Evolutionary conservation across 805 yeast species (phyloP), one percentile per base, ranked within the genome.

Genomic region (Sungouiozyma ichnusensis): DNA sequence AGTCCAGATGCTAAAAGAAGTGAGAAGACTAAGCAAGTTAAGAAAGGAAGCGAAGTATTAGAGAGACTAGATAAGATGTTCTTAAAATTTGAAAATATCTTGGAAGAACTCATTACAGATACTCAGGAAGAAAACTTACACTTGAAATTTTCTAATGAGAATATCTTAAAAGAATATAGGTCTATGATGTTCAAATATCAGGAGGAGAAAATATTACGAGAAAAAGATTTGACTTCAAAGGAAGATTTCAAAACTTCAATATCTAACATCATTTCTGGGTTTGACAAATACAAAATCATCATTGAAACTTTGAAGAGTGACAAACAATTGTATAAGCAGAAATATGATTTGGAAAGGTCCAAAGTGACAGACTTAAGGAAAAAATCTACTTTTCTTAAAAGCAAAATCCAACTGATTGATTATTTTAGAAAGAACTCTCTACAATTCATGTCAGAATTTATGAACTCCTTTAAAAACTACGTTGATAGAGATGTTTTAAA

Each of bases 401-500:
- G 38, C 17, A 51, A 50, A 36, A 35, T 51, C 4, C 52, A 52
- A 17, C 37, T 51, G 9, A 44, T 49, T 14, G 54, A 50, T 16
- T 45, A 52, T 32, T 53, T 49, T 39, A 52, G 53, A 35, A 39
- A 44, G 3, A 51, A 52, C 27, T 50, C 62, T 4, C 35, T 55
- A 18, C 61, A 54, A 37, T 57, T 56, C 39, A 52, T 58, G 55
- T 50, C 58, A 9, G 55, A 58, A 36, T 39, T 56, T 19, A 51
- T 56, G 55, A 47, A 50, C 31, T 46, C 53, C 15, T 58, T 52
- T 41, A 46, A 51, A 14, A 47, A 47, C 15, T 49, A 51, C 38
- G 47, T 55, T 8, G 42, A 45, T 18, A 44, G 46, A 14, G 50
- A 51, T 13, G 40, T 51, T 5, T 19, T 58, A 20, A 41, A 42